A percentile compares a stretch with the other conserved stretches of the same genome.
These are phyloP conservation scores for Russula compacta DNA, from an alignment of 768 basidiomycete genomes.

Conservation along the genomic window DNA sequence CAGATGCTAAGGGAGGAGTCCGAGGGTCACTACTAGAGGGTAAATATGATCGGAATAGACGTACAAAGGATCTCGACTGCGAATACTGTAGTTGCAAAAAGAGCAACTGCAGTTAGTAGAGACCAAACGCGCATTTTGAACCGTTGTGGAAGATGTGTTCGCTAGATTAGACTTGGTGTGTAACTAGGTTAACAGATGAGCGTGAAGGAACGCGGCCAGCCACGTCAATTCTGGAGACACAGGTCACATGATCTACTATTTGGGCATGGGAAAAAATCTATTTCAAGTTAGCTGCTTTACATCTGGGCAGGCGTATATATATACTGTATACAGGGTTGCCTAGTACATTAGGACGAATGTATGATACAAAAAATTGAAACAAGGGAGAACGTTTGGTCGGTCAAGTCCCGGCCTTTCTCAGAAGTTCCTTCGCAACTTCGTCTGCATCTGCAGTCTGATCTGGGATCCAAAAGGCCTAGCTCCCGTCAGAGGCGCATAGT, in stretches of 20 bases:
- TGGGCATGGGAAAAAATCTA: not conserved
- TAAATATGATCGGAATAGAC: not conserved
- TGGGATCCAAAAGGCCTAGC: conserved; percentile 56
- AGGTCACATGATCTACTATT: conserved; percentile 10
- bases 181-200: not conserved
- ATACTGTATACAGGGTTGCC: too few relatives aligned
- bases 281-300: too few relatives aligned
- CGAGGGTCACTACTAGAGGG: not conserved
- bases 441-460: conserved; percentile 61
- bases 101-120: conserved; percentile 10
- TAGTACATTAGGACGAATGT: not conserved
- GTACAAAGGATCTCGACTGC: conserved; percentile 19
- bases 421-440: conserved; percentile 58
- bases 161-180: not conserved
- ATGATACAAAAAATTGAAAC: not conserved
- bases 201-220: not conserved
- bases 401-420: conserved; percentile 40
- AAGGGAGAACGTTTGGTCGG: not conserved
- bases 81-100: conserved; percentile 12
- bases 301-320: too few relatives aligned
- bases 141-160: not conserved
- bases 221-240: not conserved
- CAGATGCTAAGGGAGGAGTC: not conserved
- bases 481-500: not conserved
- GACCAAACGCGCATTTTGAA: conserved; percentile 17